These are phyloP conservation scores for Pichia nakasei DNA, from an alignment of 805 yeast species.

Conservation along the genomic window DNA sequence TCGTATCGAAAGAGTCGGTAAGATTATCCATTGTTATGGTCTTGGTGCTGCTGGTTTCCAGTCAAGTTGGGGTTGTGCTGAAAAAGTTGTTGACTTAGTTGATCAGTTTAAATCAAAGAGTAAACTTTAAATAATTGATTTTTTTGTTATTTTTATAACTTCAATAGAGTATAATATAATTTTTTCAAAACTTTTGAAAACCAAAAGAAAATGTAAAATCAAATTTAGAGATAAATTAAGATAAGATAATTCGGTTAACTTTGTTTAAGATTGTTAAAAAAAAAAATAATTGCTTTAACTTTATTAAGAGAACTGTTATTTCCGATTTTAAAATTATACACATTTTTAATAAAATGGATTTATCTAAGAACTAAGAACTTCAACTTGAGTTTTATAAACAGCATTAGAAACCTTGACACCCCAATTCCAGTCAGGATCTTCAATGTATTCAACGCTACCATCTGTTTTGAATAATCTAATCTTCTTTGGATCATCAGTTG, in stretches of 20 bases:
- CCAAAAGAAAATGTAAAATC: too few relatives aligned
- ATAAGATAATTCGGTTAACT: too few relatives aligned
- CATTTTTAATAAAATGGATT: too few relatives aligned
- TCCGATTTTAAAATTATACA: too few relatives aligned
- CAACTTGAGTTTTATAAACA: slow-evolving; percentile 17
- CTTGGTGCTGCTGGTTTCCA: slow-evolving; percentile 39
- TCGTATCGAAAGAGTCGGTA: slow-evolving; percentile 36
- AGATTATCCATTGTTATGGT: slow-evolving; percentile 49
- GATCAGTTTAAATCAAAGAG: background rate
- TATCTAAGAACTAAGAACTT: background rate
- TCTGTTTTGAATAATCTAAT: slow-evolving; percentile 23
- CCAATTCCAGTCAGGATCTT: slow-evolving; percentile 31
- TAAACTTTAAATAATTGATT: background rate
- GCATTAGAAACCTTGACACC: slow-evolving; percentile 28
- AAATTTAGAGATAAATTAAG: too few relatives aligned
- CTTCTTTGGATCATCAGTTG: slow-evolving; percentile 17
- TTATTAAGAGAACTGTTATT: too few relatives aligned
- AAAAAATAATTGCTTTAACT: too few relatives aligned
- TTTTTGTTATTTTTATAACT: background rate
- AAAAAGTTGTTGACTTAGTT: slow-evolving; percentile 28
- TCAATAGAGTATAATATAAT: background rate
- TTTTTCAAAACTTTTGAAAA: background rate
- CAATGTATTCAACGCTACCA: slow-evolving; percentile 22
- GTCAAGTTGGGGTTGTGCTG: slow-evolving; percentile 56
- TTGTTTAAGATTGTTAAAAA: too few relatives aligned